These are phyloP conservation scores for Bolboschoenus planiculmis DNA, from an alignment of 176 grass and related monocot genomes.

Conservation along the genomic window DNA sequence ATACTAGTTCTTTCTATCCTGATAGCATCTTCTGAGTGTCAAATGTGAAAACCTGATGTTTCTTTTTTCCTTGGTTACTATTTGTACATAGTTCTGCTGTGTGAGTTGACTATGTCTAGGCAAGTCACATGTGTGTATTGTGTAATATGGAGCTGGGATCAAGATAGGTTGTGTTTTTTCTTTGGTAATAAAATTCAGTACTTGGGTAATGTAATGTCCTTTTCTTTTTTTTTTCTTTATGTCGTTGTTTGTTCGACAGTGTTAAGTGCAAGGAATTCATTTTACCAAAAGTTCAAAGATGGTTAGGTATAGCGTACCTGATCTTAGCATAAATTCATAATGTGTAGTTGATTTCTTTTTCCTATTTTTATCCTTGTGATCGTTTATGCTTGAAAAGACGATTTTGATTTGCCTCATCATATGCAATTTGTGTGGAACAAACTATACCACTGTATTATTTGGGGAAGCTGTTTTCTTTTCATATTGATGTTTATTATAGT, in stretches of 20 bases:
- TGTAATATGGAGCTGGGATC: not conserved
- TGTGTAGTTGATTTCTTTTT: not conserved
- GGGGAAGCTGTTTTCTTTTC: not conserved
- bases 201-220: not conserved
- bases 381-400: not conserved
- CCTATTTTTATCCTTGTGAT: not conserved
- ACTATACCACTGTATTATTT: not conserved
- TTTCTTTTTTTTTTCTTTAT: not conserved
- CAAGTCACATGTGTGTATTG: too few relatives aligned
- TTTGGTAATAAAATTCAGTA: not conserved
- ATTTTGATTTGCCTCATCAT: not conserved
- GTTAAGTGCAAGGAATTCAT: not conserved
- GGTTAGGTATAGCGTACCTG: not conserved
- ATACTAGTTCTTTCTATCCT: not conserved
- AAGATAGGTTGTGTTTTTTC: not conserved
- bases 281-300: not conserved
- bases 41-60: not conserved
- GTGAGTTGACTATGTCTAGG: not conserved
- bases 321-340: not conserved
- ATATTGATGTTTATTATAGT: not conserved
- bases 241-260: not conserved
- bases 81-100: not conserved
- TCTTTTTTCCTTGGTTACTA: not conserved
- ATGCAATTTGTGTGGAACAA: not conserved
- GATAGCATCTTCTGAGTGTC: not conserved